phyloP scores from a whole-genome alignment of 2,329 filamentous ascomycete species.

The Phyllosticta paracitricarpa region DNA sequence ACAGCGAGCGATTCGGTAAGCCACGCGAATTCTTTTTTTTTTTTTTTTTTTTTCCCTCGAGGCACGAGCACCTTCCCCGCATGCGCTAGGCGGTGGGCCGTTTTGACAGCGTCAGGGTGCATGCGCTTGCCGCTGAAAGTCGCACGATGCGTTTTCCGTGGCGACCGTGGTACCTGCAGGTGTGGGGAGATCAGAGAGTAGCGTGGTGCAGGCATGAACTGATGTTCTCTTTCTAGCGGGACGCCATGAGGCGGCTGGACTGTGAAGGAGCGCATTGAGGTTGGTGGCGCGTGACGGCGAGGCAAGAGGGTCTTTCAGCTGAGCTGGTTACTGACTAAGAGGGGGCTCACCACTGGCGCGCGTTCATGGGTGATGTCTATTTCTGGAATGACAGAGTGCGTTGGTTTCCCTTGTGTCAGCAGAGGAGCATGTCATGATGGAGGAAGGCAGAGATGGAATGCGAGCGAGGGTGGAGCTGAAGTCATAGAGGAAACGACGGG shows the following conservation, averaged over 20 bases:
- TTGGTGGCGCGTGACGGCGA: not conserved
- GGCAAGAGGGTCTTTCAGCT: not conserved
- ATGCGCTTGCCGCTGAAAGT: not conserved
- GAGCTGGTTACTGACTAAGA: not conserved
- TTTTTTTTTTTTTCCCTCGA: not conserved
- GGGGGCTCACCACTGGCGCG: not conserved
- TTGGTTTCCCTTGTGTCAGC: not conserved
- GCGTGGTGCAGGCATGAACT: not conserved
- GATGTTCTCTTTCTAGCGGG: not conserved
- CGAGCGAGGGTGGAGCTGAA: not conserved
- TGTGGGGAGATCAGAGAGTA: not conserved
- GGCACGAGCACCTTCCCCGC: no score
- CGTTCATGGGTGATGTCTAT: not conserved
- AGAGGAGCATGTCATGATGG: not conserved
- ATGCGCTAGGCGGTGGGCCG: not conserved
- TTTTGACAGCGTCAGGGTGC: not conserved
- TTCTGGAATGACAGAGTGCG: not conserved
- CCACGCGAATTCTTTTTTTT: not conserved
- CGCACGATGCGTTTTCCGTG: not conserved
- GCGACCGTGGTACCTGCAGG: not conserved
- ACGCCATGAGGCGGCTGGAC: not conserved
- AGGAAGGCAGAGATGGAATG: not conserved
- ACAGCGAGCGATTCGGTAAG: not conserved
- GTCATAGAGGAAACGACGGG: not conserved
- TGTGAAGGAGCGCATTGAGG: not conserved